Conservation (phyloP, 805 yeast genomes). For the Geotrichum ghanense region DNA sequence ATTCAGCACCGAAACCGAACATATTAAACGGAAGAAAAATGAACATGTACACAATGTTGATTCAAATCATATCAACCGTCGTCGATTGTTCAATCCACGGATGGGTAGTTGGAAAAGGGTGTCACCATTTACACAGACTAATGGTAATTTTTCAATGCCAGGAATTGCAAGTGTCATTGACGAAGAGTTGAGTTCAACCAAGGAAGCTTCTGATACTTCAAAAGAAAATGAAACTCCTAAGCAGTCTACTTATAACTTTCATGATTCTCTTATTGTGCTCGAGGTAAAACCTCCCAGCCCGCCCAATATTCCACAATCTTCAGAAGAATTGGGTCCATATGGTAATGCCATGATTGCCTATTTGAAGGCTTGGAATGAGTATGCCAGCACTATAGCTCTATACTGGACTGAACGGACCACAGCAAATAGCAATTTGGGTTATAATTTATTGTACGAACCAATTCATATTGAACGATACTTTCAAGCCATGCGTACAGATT, state of each 20-base stretch:
- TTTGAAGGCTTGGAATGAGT: constrained; percentile 17
- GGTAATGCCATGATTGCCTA: constrained; percentile 13
- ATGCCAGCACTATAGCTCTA: constrained; percentile 12
- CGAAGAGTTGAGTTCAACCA: neutral
- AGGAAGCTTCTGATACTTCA: neutral
- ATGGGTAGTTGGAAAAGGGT: constrained; percentile 1
- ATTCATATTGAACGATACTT: constrained; percentile 10
- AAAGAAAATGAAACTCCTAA: neutral
- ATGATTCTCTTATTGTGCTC: constrained; percentile 13
- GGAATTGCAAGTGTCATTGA: constrained; percentile 10
- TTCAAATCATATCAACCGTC: no score
- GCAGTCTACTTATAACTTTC: constrained; percentile 9
- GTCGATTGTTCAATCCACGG: neutral
- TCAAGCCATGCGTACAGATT: constrained; percentile 17
- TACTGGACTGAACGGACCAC: constrained; percentile 17
- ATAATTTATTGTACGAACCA: constrained; percentile 5
- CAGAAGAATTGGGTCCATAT: constrained; percentile 11
- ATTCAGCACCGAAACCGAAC: no score
- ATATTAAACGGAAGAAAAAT: no score
- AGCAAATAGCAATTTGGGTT: constrained; percentile 14
- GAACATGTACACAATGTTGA: no score
- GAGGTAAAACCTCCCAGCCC: constrained; percentile 16
- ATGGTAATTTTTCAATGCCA: constrained; percentile 21
- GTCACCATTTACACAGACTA: constrained; percentile 17
- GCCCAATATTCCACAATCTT: constrained; percentile 12